A percentile compares a stretch with the other conserved stretches of the same genome.
These are phyloP conservation scores for Sabuloglossum arenarium DNA, from an alignment of 495 filamentous ascomycete species.

Conservation along the genomic window DNA sequence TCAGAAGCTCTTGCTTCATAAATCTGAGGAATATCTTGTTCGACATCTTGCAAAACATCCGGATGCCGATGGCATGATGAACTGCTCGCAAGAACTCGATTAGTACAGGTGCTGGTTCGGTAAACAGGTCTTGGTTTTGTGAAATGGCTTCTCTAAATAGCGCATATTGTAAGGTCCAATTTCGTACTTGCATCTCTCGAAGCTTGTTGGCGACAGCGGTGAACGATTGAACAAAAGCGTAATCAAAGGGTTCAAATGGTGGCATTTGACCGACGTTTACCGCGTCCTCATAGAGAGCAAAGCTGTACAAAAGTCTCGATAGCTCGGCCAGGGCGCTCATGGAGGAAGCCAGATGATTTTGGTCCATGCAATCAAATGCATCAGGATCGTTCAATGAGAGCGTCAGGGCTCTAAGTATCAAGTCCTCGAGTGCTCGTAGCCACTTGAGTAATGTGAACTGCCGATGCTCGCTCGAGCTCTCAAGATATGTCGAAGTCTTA, in stretches of 20 bases:
- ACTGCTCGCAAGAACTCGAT: slow-evolving; percentile 55
- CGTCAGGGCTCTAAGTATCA: slow-evolving; percentile 42
- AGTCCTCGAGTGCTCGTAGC: slow-evolving; percentile 55
- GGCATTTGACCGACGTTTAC: slow-evolving; percentile 45
- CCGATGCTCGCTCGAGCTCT: slow-evolving; percentile 37
- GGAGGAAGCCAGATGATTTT: slow-evolving; percentile 48
- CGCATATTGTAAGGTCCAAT: slow-evolving; percentile 62
- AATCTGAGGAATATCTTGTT: slow-evolving; percentile 75
- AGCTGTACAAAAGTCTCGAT: slow-evolving; percentile 50
- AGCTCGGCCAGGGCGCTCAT: slow-evolving; percentile 45
- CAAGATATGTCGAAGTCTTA: slow-evolving; percentile 35
- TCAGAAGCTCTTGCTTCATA: slow-evolving; percentile 60
- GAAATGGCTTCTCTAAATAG: slow-evolving; percentile 53
- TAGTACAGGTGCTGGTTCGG: slow-evolving; percentile 41
- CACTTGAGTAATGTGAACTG: slow-evolving; percentile 46
- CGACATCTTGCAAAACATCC: slow-evolving; percentile 69
- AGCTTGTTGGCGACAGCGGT: slow-evolving; percentile 44
- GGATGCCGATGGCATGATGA: slow-evolving; percentile 68
- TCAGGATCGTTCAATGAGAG: slow-evolving; percentile 40
- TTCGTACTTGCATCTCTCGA: slow-evolving; percentile 72
- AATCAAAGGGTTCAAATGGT: neutral
- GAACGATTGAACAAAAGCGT: slow-evolving; percentile 1
- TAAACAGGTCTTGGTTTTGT: slow-evolving; percentile 41
- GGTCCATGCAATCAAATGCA: slow-evolving; percentile 68
- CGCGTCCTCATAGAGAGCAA: slow-evolving; percentile 64